Conservation (phyloP, 148 eudicot species). For the Chenopodium berlandieri region DNA sequence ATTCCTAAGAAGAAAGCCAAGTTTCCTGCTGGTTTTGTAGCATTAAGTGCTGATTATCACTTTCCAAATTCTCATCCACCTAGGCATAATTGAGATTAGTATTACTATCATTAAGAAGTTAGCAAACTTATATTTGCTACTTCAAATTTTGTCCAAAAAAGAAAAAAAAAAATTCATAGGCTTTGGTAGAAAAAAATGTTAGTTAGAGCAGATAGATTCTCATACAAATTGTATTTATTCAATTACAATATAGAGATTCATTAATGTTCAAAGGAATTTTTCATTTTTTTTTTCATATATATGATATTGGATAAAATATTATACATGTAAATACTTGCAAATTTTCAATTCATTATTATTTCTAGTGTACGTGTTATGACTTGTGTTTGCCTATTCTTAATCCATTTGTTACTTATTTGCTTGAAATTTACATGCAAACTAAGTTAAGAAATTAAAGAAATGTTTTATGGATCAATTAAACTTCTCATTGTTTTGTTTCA, state of each 20-base stretch:
- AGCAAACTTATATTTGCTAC: slow-evolving; percentile 1
- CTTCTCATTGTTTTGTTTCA: slow-evolving; percentile 19
- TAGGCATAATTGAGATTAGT: slow-evolving; percentile 28
- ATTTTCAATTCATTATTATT: too few species aligned
- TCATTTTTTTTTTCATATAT: neutral
- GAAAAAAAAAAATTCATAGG: neutral
- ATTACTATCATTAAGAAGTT: neutral
- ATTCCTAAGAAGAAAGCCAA: slow-evolving; percentile 15
- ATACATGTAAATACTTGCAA: neutral
- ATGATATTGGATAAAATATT: neutral
- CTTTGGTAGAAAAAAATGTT: slow-evolving; percentile 9
- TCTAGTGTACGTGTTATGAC: neutral
- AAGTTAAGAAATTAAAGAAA: neutral
- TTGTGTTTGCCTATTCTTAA: neutral
- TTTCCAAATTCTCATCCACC: slow-evolving; percentile 38
- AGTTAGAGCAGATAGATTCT: slow-evolving; percentile 21
- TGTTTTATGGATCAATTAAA: slow-evolving; percentile 2
- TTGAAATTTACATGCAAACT: neutral
- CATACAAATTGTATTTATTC: slow-evolving; percentile 21
- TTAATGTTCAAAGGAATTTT: slow-evolving; percentile 12
- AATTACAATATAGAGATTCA: slow-evolving; percentile 19
- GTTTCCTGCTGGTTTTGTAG: slow-evolving; percentile 29
- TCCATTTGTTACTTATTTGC: neutral
- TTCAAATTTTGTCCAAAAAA: slow-evolving; percentile 28
- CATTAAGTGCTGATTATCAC: slow-evolving; percentile 40